These are phyloP conservation scores for Albizia julibrissin DNA, from an alignment of 306 rosid species.

Conservation along the genomic window DNA sequence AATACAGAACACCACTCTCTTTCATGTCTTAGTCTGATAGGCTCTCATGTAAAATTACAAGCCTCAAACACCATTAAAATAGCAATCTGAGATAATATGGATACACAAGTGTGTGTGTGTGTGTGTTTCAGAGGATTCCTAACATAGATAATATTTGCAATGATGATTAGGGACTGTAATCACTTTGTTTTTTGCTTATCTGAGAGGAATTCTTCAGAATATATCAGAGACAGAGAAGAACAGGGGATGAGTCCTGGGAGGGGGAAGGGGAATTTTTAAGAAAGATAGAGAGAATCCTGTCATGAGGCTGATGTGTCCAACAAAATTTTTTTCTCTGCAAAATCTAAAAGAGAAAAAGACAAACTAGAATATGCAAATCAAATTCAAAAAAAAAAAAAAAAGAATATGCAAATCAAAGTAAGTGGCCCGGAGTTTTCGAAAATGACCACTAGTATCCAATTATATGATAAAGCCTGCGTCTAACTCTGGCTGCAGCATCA, in stretches of 20 bases:
- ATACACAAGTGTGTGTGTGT: not conserved
- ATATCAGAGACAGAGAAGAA: not conserved
- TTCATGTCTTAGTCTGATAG: not conserved
- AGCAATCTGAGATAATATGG: not conserved
- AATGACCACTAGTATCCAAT: constrained; percentile 47
- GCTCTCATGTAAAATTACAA: not conserved
- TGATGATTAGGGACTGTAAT: not conserved
- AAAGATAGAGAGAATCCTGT: not conserved
- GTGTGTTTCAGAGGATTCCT: not conserved
- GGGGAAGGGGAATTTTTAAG: not conserved
- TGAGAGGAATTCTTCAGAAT: not conserved
- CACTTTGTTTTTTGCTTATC: not conserved
- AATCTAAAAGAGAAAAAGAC: constrained; percentile 35
- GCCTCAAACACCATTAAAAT: not conserved
- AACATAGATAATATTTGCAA: not conserved
- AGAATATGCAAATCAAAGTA: constrained; percentile 41
- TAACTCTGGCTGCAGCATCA: not conserved
- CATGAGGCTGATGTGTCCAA: constrained; percentile 15
- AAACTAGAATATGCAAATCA: constrained; percentile 42
- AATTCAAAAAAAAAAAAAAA: too few relatives aligned
- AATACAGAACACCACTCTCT: not conserved
- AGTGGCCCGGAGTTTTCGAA: constrained; percentile 54
- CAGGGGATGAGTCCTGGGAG: not conserved
- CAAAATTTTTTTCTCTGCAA: constrained; percentile 7
- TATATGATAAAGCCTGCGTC: constrained; percentile 48